Evolutionary conservation across 2,329 filamentous ascomycete genomes (phyloP).

Genomic region (Zelopaecilomyces penicillatus): DNA sequence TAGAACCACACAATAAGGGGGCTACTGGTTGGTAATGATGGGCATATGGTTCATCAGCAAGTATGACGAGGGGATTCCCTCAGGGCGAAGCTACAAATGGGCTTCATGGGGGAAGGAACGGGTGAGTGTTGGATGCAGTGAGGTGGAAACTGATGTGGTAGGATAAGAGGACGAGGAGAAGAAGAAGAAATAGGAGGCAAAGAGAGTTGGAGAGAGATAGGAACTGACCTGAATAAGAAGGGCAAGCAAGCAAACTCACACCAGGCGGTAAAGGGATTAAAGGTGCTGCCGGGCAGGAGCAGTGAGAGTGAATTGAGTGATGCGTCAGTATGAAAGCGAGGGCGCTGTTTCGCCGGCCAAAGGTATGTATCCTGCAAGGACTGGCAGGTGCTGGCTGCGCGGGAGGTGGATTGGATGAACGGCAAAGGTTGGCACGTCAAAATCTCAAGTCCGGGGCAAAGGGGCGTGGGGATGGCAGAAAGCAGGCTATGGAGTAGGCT

Average conservation of each 20-base stretch:
- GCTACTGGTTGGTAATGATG: conserved; percentile 3
- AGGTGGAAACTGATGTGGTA: conserved; percentile 10
- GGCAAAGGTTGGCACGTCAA: conserved; percentile 22
- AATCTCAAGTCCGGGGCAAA: conserved; percentile 15
- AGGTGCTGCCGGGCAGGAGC: conserved; percentile 4
- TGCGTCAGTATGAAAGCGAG: conserved; percentile 7
- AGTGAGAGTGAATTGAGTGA: conserved; percentile 1
- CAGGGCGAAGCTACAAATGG: conserved; percentile 17
- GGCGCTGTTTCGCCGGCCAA: conserved; percentile 21
- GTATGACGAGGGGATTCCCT: conserved; percentile 16
- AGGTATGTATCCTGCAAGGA: conserved; percentile 26
- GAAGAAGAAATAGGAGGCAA: conserved; percentile 10
- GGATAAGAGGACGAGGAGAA: conserved; percentile 12
- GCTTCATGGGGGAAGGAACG: conserved; percentile 19
- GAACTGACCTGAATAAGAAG: conserved; percentile 23
- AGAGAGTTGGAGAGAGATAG: conserved; percentile 5
- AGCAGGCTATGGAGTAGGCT: conserved; percentile 16
- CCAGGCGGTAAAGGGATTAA: conserved; percentile 11
- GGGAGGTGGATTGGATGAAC: conserved; percentile 17
- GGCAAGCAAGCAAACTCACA: conserved; percentile 8
- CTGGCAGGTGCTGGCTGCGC: conserved; percentile 14
- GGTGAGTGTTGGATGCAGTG: conserved; percentile 7
- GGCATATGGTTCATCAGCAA: conserved; percentile 9
- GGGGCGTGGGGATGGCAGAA: conserved; percentile 24
- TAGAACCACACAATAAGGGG: conserved; percentile 5